Evolutionary conservation across 805 yeast species (phyloP).

Genomic region (Candida sanyiensis): DNA sequence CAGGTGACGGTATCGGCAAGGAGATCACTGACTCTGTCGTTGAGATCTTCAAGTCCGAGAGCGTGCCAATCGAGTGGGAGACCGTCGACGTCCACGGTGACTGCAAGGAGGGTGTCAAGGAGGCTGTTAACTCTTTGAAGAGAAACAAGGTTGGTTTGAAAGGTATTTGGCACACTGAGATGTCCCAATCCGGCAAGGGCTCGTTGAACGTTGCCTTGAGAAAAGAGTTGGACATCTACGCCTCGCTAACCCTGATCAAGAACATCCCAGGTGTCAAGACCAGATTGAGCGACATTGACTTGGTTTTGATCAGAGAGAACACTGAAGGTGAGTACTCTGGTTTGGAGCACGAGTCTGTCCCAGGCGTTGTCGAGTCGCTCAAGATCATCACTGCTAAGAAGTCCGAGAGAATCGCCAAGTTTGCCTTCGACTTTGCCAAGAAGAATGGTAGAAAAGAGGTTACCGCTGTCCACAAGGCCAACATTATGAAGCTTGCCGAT

Average conservation of each 20-base stretch:
- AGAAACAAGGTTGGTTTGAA: constrained; percentile 96
- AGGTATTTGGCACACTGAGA: constrained; percentile 92
- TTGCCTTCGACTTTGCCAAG: constrained; percentile 92
- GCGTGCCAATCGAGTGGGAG: constrained; percentile 93
- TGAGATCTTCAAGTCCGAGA: constrained; percentile 79
- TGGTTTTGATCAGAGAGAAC: constrained; percentile 95
- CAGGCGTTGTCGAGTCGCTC: constrained; percentile 95
- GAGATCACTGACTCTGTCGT: constrained; percentile 93
- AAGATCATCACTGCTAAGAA: constrained; percentile 92
- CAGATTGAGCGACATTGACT: constrained; percentile 81
- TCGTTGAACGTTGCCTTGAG: constrained; percentile 94
- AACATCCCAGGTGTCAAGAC: constrained; percentile 92
- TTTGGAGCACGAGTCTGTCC: constrained; percentile 93
- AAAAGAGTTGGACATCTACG: constrained; percentile 93
- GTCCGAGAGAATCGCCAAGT: constrained; percentile 95
- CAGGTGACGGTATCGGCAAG: constrained; percentile 98
- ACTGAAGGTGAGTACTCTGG: constrained; percentile 99
- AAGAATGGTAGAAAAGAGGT: constrained; percentile 89
- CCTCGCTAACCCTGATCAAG: constrained; percentile 90
- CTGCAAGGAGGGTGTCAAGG: constrained; percentile 58
- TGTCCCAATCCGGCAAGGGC: constrained; percentile 68
- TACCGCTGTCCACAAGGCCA: constrained; percentile 98
- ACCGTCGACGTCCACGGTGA: constrained; percentile 62
- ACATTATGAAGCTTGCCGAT: constrained; percentile 97
- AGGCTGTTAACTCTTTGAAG: constrained; percentile 85